Conservation (phyloP, 306 rosid genomes). For the Geum urbanum region DNA sequence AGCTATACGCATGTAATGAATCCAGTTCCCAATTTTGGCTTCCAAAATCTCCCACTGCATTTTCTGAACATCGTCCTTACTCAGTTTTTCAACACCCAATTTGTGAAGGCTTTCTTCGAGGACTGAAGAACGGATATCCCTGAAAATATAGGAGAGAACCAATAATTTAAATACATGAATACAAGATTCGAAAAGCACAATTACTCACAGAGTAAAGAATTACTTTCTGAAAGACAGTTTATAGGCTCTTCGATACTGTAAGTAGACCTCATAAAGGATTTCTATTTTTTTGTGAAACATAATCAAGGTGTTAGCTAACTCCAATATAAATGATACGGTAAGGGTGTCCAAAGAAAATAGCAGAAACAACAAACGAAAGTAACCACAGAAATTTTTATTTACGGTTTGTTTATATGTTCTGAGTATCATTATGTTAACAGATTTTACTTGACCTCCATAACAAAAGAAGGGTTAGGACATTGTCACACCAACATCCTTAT, state of each 20-base stretch:
- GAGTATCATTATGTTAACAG: no score
- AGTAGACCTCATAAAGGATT: neutral
- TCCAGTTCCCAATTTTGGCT: conserved; percentile 99
- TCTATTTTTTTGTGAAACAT: no score
- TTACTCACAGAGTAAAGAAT: neutral
- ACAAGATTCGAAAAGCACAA: neutral
- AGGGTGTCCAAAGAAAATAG: neutral
- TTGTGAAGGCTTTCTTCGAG: conserved; percentile 88
- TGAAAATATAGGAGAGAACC: conserved; percentile 25
- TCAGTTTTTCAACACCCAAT: conserved; percentile 92
- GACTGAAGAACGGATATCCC: conserved; percentile 79
- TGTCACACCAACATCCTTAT: neutral
- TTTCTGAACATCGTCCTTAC: conserved; percentile 95
- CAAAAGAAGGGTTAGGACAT: no score
- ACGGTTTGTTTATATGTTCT: neutral
- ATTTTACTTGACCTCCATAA: no score
- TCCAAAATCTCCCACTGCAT: conserved; percentile 97
- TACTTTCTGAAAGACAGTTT: no score
- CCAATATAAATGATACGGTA: neutral
- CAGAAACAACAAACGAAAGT: no score
- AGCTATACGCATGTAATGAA: conserved; percentile 97
- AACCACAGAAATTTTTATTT: neutral
- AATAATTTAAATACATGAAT: neutral
- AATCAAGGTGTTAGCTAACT: neutral
- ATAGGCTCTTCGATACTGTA: neutral